phyloP scores from a whole-genome alignment of 1,284 basidiomycete genomes.

The Inonotus obliquus region DNA sequence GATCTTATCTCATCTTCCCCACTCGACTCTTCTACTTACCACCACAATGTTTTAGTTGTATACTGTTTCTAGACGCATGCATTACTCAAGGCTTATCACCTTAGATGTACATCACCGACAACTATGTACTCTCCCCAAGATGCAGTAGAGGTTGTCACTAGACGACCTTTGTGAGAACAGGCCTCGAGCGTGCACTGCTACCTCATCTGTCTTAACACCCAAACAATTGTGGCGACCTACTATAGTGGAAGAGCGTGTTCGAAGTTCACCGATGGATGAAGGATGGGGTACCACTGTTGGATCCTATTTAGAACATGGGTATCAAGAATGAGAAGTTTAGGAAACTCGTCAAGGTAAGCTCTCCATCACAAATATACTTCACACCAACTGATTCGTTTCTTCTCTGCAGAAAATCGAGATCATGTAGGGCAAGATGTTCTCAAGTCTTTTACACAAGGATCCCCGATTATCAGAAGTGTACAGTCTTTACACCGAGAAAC shows the following conservation, averaged over 20 bases:
- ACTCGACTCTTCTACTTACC: too few species aligned
- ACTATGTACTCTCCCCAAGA: too few species aligned
- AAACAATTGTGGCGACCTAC: too few species aligned
- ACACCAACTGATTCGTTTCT: neutral
- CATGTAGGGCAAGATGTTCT: constrained; percentile 79
- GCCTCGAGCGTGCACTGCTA: too few species aligned
- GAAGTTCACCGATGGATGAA: constrained; percentile 92
- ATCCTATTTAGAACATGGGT: constrained; percentile 94
- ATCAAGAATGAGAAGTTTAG: constrained; percentile 94
- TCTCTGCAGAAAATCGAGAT: constrained; percentile 75
- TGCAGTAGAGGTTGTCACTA: too few species aligned
- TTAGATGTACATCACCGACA: too few species aligned
- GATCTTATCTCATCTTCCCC: too few species aligned
- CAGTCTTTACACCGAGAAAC: constrained; percentile 76
- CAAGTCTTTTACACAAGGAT: constrained; percentile 72
- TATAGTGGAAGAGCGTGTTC: constrained; percentile 84
- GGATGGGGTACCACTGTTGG: constrained; percentile 81
- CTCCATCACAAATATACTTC: neutral
- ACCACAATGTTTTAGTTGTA: too few species aligned
- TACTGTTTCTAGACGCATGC: too few species aligned
- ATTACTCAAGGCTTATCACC: too few species aligned
- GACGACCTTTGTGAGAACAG: too few species aligned
- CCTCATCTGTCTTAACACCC: too few species aligned
- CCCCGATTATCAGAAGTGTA: constrained; percentile 76
- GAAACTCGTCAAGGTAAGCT: constrained; percentile 70